A percentile compares a stretch with the other conserved stretches of the same genome.
Conservation (phyloP, 768 basidiomycete species). For the Phylloporus sp. region DNA sequence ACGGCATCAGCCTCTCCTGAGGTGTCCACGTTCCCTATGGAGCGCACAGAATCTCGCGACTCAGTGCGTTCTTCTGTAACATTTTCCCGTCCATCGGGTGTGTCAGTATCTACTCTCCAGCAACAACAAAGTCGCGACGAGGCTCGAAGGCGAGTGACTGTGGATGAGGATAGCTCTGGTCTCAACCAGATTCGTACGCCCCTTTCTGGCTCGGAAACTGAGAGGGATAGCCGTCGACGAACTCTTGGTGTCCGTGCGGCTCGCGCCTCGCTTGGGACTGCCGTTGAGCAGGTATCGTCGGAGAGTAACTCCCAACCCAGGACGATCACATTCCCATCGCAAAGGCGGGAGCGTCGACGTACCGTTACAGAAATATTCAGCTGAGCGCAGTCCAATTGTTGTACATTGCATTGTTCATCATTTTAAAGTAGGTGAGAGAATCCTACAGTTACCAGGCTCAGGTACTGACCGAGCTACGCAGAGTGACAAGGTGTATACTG, state of each 20-base stretch:
- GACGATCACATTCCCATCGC: conserved; percentile 32
- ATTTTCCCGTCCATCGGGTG: conserved; percentile 60
- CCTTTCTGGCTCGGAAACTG: conserved; percentile 49
- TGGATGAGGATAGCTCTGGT: conserved; percentile 22
- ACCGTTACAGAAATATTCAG: conserved; percentile 50
- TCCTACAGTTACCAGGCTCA: neutral
- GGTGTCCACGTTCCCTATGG: conserved; percentile 29
- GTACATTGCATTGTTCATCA: conserved; percentile 10
- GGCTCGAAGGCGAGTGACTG: conserved; percentile 33
- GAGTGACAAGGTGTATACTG: conserved; percentile 20
- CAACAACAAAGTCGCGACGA: conserved; percentile 44
- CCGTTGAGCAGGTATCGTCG: conserved; percentile 26
- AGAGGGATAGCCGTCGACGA: conserved; percentile 40
- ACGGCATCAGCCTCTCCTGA: conserved; percentile 53
- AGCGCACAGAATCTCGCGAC: conserved; percentile 47
- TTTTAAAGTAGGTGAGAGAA: conserved; percentile 17
- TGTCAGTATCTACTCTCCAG: conserved; percentile 53
- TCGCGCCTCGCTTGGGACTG: conserved; percentile 45
- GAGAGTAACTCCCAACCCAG: conserved; percentile 34
- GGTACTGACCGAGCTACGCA: neutral
- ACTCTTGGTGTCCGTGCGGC: conserved; percentile 38
- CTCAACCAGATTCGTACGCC: conserved; percentile 27
- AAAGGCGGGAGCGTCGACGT: conserved; percentile 42
- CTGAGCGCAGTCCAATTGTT: conserved; percentile 11
- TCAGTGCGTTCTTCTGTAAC: conserved; percentile 49